Evolutionary conservation across 2,329 filamentous ascomycete species (phyloP).

Genomic region (Arthrobotrys sphaeroides): DNA sequence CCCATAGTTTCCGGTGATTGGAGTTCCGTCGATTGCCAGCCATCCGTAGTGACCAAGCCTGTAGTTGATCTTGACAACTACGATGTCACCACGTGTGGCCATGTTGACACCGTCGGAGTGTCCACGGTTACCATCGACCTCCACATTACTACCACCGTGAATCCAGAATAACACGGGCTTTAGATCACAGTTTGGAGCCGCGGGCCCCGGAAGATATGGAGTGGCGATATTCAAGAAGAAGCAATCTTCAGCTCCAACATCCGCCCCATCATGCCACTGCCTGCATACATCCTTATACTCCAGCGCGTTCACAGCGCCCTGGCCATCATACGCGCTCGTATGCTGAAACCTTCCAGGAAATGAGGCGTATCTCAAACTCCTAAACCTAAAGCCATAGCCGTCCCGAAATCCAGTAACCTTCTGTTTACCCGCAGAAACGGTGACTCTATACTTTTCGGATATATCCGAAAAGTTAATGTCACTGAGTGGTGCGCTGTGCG

Average conservation of each 20-base stretch:
- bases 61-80: slow-evolving; percentile 60
- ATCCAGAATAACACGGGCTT: slow-evolving; percentile 42
- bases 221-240: slow-evolving; percentile 64
- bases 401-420: slow-evolving; percentile 61
- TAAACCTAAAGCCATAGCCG: slow-evolving; percentile 65
- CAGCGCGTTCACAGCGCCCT: slow-evolving; percentile 60
- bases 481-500: slow-evolving; percentile 63
- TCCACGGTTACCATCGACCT: slow-evolving; percentile 60
- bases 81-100: slow-evolving; percentile 22
- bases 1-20: slow-evolving; percentile 70
- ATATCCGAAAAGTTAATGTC: slow-evolving; percentile 60
- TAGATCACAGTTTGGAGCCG: not conserved
- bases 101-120: slow-evolving; percentile 56
- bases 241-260: slow-evolving; percentile 63
- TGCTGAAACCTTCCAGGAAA: slow-evolving; percentile 64
- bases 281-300: slow-evolving; percentile 62
- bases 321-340: slow-evolving; percentile 61
- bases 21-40: slow-evolving; percentile 25
- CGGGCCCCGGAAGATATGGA: slow-evolving; percentile 28
- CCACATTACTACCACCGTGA: slow-evolving; percentile 21
- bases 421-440: slow-evolving; percentile 61
- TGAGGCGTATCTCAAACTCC: slow-evolving; percentile 65
- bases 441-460: slow-evolving; percentile 61
- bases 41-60: slow-evolving; percentile 37
- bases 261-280: slow-evolving; percentile 58